A percentile compares a stretch with the other conserved stretches of the same genome.
These are phyloP conservation scores for Pythium sukuiense DNA, from an alignment of 352 stramenopile genomes.

Conservation along the genomic window DNA sequence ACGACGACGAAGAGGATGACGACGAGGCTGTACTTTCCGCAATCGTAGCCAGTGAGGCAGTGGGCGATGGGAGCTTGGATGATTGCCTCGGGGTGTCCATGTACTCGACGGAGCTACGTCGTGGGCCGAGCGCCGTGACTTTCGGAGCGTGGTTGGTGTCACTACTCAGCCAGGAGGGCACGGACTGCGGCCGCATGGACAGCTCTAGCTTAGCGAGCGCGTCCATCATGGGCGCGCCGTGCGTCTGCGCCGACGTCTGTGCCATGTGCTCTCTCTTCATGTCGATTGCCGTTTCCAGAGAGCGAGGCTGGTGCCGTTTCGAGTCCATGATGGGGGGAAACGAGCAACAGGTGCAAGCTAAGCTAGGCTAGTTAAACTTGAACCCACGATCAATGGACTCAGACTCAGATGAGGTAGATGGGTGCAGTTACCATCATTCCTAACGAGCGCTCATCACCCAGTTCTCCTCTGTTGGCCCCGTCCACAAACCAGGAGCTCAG, in stretches of 20 bases:
- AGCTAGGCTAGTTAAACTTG: background rate
- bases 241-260: background rate
- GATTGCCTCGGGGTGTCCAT: conserved; percentile 35
- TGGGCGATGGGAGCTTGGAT: background rate
- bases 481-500: background rate
- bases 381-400: background rate
- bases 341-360: too few species aligned
- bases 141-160: conserved; percentile 71
- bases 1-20: background rate
- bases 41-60: conserved; percentile 13
- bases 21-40: conserved; percentile 6
- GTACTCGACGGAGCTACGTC: conserved; percentile 51
- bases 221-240: conserved; percentile 46
- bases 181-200: conserved; percentile 65
- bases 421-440: background rate
- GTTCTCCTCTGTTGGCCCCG: background rate
- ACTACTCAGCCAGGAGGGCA: conserved; percentile 73
- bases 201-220: conserved; percentile 70
- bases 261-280: conserved; percentile 6
- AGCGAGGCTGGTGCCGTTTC: background rate
- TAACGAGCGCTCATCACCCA: background rate
- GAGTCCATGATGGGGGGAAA: background rate
- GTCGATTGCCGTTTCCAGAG: background rate
- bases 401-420: background rate
- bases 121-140: conserved; percentile 51